Evolutionary conservation across 1,284 basidiomycete species (phyloP).

Genomic region (Cryptococcus sp.): DNA sequence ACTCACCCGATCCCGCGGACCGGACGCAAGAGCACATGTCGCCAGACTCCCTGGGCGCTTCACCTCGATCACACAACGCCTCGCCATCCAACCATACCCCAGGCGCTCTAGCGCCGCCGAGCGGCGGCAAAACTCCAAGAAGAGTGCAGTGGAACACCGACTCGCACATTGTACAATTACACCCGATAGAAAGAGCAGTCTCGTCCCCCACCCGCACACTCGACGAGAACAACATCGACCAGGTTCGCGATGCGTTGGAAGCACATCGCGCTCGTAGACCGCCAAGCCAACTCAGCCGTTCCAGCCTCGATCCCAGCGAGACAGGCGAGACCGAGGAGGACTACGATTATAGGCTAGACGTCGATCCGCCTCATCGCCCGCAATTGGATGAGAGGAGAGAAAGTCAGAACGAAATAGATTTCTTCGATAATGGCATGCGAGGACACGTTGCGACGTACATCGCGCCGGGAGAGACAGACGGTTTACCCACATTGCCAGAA

Average conservation of each 20-base stretch:
- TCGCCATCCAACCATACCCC: slow-evolving; percentile 10
- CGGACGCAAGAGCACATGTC: slow-evolving; percentile 1
- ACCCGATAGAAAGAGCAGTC: slow-evolving; percentile 13
- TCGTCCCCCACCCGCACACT: slow-evolving; percentile 29
- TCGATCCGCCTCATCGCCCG: slow-evolving; percentile 28
- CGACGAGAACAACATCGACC: slow-evolving; percentile 37
- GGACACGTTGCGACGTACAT: slow-evolving; percentile 47
- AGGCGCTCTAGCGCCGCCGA: slow-evolving; percentile 11
- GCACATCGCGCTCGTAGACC: slow-evolving; percentile 33
- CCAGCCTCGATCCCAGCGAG: slow-evolving; percentile 23
- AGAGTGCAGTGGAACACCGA: slow-evolving; percentile 52
- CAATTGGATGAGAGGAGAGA: slow-evolving; percentile 5
- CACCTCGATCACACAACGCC: background rate
- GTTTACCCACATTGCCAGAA: slow-evolving; percentile 48
- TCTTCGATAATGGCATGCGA: slow-evolving; percentile 38
- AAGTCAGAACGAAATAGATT: slow-evolving; percentile 12
- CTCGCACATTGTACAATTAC: slow-evolving; percentile 46
- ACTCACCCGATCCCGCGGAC: slow-evolving; percentile 49
- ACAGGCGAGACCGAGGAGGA: slow-evolving; percentile 32
- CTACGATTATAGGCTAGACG: slow-evolving; percentile 53
- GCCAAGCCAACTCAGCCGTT: slow-evolving; percentile 25
- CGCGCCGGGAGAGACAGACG: slow-evolving; percentile 55
- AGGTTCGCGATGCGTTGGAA: slow-evolving; percentile 44
- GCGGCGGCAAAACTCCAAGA: slow-evolving; percentile 43
- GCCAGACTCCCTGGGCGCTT: slow-evolving; percentile 3